These are phyloP conservation scores for Gliomastix tumulicola DNA, from an alignment of 2,329 filamentous ascomycete genomes.

Conservation along the genomic window DNA sequence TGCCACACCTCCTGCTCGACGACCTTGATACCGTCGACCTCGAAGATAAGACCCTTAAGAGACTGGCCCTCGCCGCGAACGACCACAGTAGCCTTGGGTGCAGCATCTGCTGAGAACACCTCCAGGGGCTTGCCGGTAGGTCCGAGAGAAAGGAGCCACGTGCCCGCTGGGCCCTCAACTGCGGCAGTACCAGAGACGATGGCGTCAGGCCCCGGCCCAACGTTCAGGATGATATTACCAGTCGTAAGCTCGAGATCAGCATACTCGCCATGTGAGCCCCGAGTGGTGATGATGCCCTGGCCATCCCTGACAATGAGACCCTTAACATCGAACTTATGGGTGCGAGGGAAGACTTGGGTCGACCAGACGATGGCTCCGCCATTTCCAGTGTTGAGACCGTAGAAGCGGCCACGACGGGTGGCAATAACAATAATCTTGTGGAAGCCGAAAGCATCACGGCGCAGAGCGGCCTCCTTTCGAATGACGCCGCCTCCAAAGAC, in stretches of 20 bases:
- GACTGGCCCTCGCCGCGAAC: constrained; percentile 39
- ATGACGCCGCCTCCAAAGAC: constrained; percentile 50
- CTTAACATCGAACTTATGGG: constrained; percentile 57
- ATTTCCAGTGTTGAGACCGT: constrained; percentile 71
- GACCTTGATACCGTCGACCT: constrained; percentile 37
- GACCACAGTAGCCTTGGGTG: constrained; percentile 48
- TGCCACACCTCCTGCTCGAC: constrained; percentile 58
- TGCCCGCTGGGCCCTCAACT: constrained; percentile 44
- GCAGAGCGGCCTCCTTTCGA: constrained; percentile 36
- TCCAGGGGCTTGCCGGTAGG: constrained; percentile 37
- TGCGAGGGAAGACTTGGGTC: constrained; percentile 52
- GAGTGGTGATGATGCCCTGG: constrained; percentile 47
- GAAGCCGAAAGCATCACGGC: constrained; percentile 76
- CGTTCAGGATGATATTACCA: constrained; percentile 41
- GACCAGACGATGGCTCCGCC: constrained; percentile 74
- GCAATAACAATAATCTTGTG: constrained; percentile 78
- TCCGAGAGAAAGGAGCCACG: constrained; percentile 47
- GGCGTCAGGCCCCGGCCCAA: constrained; percentile 3
- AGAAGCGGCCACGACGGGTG: constrained; percentile 71
- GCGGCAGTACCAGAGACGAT: constrained; percentile 36
- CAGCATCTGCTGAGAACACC: constrained; percentile 34
- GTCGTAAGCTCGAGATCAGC: constrained; percentile 47
- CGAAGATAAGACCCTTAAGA: constrained; percentile 41
- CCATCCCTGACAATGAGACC: constrained; percentile 54
- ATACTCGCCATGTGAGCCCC: constrained; percentile 54